Evolutionary conservation across 1,284 basidiomycete species (phyloP), one percentile per base, ranked within the genome.

Genomic region (Trichosporon faecale): DNA sequence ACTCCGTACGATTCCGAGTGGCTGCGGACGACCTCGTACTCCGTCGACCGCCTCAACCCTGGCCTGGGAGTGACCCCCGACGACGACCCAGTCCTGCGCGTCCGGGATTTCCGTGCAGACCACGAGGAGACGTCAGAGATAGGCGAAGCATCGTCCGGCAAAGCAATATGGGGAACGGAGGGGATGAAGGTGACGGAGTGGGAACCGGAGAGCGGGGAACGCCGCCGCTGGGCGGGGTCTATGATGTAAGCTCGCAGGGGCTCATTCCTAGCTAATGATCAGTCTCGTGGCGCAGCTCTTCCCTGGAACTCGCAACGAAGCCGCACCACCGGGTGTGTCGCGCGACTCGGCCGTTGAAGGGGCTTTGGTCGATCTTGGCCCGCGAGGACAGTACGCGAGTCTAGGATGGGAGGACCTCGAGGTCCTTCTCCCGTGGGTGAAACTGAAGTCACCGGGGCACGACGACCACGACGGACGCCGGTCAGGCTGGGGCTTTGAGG

Each of bases 341-440:
- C 70, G 74, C 0, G 64, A 64, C 16, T 35, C 64, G n/a, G 66
- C 66, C 0, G 65, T 76, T 1, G 81, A 83, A 70, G 82, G 82
- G 0, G 29, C 71, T 8, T 65, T 75, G 21, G 70, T 76, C 21
- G 77, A 79, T 66, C 68, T 82, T 3, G 82, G 82, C 2, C 78
- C 79, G 8, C 72, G 72, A n/a, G 82, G 82, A 14, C 80, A 76
- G 76, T 83, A 82, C 69, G 78, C 73, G 3, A 78, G 76, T n/a
- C 68, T 83, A 2, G 81, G 78, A 0, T 82, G 79, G 67, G 80
- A 80, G 57, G 82, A 83, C 71, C 60, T 82, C 11, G 76, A 80
- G 46, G 76, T 67, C 16, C 63, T 83, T 18, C 66, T 77, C 21
- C 75, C 77, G 8, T 83, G 82, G 82, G 61, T 83, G 9, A 73